Evolutionary conservation across 83 land plant genomes (phyloP).

Genomic region (Picea abies): DNA sequence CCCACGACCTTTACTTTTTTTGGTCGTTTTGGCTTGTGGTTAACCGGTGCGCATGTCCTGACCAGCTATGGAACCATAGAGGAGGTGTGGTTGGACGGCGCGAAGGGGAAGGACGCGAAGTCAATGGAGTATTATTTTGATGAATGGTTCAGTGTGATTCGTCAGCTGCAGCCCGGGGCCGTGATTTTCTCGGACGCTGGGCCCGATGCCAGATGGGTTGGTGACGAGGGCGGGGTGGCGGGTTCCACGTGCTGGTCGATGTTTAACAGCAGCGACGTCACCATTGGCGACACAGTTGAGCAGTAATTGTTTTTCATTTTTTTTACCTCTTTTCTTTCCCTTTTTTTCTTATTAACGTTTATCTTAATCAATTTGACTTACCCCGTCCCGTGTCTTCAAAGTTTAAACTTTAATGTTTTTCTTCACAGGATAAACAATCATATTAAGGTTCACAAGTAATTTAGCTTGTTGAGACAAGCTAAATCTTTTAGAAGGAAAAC

Average conservation of each 20-base stretch:
- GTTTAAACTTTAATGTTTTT: too few species aligned
- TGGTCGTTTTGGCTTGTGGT: not conserved
- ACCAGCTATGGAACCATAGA: constrained; percentile 85
- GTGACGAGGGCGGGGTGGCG: constrained; percentile 82
- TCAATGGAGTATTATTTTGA: constrained; percentile 85
- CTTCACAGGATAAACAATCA: too few species aligned
- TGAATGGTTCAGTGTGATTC: constrained; percentile 77
- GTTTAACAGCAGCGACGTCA: constrained; percentile 52
- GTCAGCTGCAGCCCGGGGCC: constrained; percentile 82
- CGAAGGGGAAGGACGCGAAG: constrained; percentile 69
- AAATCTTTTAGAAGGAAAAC: too few species aligned
- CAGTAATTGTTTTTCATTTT: too few species aligned
- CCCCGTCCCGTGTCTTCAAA: too few species aligned
- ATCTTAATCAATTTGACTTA: too few species aligned
- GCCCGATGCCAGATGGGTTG: constrained; percentile 92
- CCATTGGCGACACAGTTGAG: constrained; percentile 46
- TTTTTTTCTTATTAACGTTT: too few species aligned
- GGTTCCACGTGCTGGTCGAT: constrained; percentile 89
- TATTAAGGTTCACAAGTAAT: too few species aligned
- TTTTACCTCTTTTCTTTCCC: too few species aligned
- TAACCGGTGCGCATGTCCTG: constrained; percentile 5
- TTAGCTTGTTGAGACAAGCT: too few species aligned
- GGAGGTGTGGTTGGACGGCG: constrained; percentile 94
- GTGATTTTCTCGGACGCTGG: constrained; percentile 93
- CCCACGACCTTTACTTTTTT: not conserved